A percentile compares a stretch with the other conserved stretches of the same genome.
Conservation (phyloP, 2,329 filamentous ascomycete genomes). For the Plectosphaerella plurivora region DNA sequence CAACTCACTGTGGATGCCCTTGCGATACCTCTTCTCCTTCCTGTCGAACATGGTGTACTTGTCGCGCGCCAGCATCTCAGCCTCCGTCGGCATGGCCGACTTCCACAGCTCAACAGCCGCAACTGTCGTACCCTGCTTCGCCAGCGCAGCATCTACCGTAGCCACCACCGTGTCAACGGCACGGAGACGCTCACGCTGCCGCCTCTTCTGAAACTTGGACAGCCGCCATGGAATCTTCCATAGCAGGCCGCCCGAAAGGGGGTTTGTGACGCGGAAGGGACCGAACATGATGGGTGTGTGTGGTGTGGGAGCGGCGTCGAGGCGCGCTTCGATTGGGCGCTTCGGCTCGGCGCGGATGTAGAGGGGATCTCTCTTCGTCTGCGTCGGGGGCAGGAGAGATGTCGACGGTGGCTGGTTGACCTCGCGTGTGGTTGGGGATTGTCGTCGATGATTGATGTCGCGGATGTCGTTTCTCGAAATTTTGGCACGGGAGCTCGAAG, state of each 20-base stretch:
- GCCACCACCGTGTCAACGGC: slow-evolving; percentile 85
- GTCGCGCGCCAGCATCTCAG: slow-evolving; percentile 92
- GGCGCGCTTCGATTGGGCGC: too few relatives aligned
- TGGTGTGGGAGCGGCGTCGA: slow-evolving; percentile 2
- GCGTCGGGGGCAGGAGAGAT: not conserved
- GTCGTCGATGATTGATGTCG: not conserved
- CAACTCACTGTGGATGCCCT: slow-evolving; percentile 93
- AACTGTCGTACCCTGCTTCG: slow-evolving; percentile 65
- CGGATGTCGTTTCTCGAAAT: not conserved
- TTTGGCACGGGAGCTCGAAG: not conserved
- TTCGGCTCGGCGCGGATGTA: too few relatives aligned
- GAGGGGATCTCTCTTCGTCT: not conserved
- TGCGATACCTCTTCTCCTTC: slow-evolving; percentile 92
- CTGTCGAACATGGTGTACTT: slow-evolving; percentile 98
- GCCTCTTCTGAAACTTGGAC: slow-evolving; percentile 83
- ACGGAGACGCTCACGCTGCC: slow-evolving; percentile 77
- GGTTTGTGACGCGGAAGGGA: slow-evolving; percentile 72
- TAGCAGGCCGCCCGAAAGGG: slow-evolving; percentile 74
- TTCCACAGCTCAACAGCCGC: slow-evolving; percentile 89
- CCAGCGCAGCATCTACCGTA: slow-evolving; percentile 73
- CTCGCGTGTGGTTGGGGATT: not conserved
- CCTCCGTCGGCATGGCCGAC: slow-evolving; percentile 89
- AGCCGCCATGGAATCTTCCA: slow-evolving; percentile 99
- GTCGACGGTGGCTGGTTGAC: not conserved
- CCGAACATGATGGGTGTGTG: slow-evolving; percentile 64